Evolutionary conservation across 495 filamentous ascomycete species (phyloP), one percentile per base, ranked within the genome.

Genomic region (Ascodesmis nigricans): DNA sequence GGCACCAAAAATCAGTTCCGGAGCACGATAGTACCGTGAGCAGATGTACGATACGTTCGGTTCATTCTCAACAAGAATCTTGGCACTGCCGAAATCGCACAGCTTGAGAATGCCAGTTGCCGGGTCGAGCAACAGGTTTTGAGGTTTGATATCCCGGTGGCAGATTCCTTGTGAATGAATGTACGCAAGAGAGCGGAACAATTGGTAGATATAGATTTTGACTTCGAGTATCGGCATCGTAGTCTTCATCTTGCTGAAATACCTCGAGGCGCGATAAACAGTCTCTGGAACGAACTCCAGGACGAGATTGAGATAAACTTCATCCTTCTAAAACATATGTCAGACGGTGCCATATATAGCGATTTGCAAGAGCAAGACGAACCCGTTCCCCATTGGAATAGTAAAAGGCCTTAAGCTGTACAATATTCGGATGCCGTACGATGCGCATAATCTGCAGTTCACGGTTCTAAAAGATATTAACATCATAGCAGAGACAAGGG

Each of bases 41-140:
- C 87, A 99, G 50, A 99, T 99, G 61, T 99, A 99, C 19, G 87
- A 99, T 22, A 99, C 87, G 48, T 99, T 99, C 2, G 87, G 87
- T 62, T 99, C 87, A 45, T 99, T 93, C 57, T 92, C 83, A 20
- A 99, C 83, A 40, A 99, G 59, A 33, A 99, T 99, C 64, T 99
- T 99, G 21, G 87, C 87, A 45, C 90, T 95, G 31, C 87, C 87
- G 54, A 95, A 99, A 60, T 99, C 87, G 58, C 87, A 99, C 18
- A 99, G 71, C 62, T 99, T 99, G 46, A 99, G 61, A 26, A 99
- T 67, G 33, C 87, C 87, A 10, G 75, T 82, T 49, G 63, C 67
- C 4, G 82, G 83, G 49, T 99, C 87, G 36, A 95, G 66, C 28
- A 99, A 64, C 9, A 99, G 67, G 53, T 99, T 95, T 55, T 99